phyloP scores from a whole-genome alignment of 768 basidiomycete genomes.

The Pulveroboletus sp. region DNA sequence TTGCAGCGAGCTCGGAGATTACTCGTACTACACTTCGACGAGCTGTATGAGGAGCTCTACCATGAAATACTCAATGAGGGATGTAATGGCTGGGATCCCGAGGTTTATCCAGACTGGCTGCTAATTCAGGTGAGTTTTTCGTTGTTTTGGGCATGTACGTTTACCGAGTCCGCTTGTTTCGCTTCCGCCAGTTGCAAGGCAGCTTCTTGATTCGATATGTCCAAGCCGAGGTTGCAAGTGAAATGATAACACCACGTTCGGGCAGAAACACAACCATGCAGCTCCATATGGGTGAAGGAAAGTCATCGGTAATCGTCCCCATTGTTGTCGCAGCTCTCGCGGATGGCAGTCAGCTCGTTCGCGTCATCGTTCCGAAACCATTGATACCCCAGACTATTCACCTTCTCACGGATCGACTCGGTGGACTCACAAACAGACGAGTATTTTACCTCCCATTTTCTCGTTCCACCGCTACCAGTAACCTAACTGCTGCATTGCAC shows the following conservation, averaged over 20 bases:
- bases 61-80: slow-evolving; percentile 21
- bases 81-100: slow-evolving; percentile 16
- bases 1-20: too few relatives aligned
- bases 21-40: slow-evolving; percentile 2
- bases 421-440: slow-evolving; percentile 38
- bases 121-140: slow-evolving; percentile 36
- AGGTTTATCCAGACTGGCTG: too few relatives aligned
- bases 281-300: too few relatives aligned
- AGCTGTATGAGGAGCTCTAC: slow-evolving; percentile 28
- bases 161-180: background rate
- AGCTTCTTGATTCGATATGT: slow-evolving; percentile 41
- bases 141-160: too few relatives aligned
- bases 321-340: slow-evolving; percentile 40
- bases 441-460: slow-evolving; percentile 49
- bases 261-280: slow-evolving; percentile 39
- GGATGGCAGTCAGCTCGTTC: slow-evolving; percentile 23
- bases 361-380: too few relatives aligned
- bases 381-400: too few relatives aligned
- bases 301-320: slow-evolving; percentile 46
- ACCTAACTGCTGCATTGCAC: slow-evolving; percentile 12
- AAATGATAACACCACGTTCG: slow-evolving; percentile 43
- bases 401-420: too few relatives aligned
- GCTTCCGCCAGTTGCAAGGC: slow-evolving; percentile 36
- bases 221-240: slow-evolving; percentile 37
- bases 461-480: slow-evolving; percentile 13